phyloP scores from a whole-genome alignment of 805 yeast genomes.

The Kodamaea lidongshanica region DNA sequence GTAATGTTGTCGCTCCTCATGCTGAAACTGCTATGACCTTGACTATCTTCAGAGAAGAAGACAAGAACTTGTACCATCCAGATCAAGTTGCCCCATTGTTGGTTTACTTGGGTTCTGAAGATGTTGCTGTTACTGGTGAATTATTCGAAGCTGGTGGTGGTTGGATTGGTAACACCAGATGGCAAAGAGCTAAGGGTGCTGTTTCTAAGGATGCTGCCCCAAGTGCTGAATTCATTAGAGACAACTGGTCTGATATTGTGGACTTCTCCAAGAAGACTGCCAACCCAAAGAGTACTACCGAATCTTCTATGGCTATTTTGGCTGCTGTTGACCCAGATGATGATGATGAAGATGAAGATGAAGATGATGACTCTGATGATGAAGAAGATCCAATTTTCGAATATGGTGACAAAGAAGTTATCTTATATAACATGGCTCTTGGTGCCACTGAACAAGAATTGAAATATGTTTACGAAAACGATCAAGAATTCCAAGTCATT shows the following conservation, averaged over 20 bases:
- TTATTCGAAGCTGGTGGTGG: constrained; percentile 93
- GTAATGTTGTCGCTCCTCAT: constrained; percentile 88
- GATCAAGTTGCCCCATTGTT: constrained; percentile 86
- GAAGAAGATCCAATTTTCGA: constrained; percentile 43
- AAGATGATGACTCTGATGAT: constrained; percentile 29
- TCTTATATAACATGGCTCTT: constrained; percentile 81
- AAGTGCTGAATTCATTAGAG: constrained; percentile 65
- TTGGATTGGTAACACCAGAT: constrained; percentile 91
- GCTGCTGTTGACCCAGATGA: constrained; percentile 49
- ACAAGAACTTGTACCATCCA: constrained; percentile 79
- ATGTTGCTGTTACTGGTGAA: constrained; percentile 68
- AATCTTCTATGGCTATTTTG: constrained; percentile 74
- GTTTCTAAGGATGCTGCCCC: constrained; percentile 50
- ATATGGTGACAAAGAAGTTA: constrained; percentile 64
- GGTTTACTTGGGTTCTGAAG: constrained; percentile 70
- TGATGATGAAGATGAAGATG: constrained; percentile 40
- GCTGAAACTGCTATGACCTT: constrained; percentile 97
- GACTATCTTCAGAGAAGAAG: constrained; percentile 74
- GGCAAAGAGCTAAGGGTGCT: constrained; percentile 89
- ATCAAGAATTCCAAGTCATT: constrained; percentile 70
- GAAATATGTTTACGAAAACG: constrained; percentile 72
- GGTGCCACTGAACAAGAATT: constrained; percentile 79
- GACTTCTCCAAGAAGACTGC: constrained; percentile 55
- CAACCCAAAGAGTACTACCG: constrained; percentile 58
- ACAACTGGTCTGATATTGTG: constrained; percentile 58